Evolutionary conservation across 345 rosid genomes (phyloP), one percentile per base, ranked within the genome.

Genomic region (Brassica napus): DNA sequence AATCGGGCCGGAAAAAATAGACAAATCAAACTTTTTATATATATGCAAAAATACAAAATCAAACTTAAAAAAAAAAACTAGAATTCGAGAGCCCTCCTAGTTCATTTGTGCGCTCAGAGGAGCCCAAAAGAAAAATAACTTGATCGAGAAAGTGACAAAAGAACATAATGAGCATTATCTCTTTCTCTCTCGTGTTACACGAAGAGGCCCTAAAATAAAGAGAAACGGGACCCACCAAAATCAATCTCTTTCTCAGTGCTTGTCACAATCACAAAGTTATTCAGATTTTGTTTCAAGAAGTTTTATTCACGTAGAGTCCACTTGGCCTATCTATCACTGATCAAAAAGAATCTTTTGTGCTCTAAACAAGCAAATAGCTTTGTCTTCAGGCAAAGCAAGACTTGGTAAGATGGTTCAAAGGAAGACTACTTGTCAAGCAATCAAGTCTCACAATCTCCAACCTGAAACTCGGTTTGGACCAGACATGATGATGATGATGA

Each of bases 351-450:
- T 21, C 23, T 35, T 28, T 21, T 21, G 23, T 21, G 23, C 52
- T 61, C 52, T 54, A 75, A 80, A 75, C 71, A 80, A 80, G 60
- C 63, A 59, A 16, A 21, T 64, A 80, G 80, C 83, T 80, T 80
- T 44, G 68, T 80, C 57, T 80, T 75, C 69, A 75, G 80, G 83
- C 83, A 70, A 80, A 70, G 72, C 32, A 35, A 64, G 1, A 1
- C 34, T 39, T 65, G 12, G 12, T 12, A 84, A 84, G 82, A 94
- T 94, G 97, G 97, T 94, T 18, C 98, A 89, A 58, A 89, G 87
- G 74, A 90, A 88, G 89, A 37, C 44, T 37, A 74, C 81, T 60
- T 73, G 74, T 79, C 86, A 83, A 89, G 92, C 83, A 26, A 77
- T 78, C 84, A 86, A 89, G 82, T 82, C 86, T 83, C 83, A 79